Evolutionary conservation across 2,329 filamentous ascomycete genomes (phyloP).

Genomic region (Aspergillus costaricaensis): DNA sequence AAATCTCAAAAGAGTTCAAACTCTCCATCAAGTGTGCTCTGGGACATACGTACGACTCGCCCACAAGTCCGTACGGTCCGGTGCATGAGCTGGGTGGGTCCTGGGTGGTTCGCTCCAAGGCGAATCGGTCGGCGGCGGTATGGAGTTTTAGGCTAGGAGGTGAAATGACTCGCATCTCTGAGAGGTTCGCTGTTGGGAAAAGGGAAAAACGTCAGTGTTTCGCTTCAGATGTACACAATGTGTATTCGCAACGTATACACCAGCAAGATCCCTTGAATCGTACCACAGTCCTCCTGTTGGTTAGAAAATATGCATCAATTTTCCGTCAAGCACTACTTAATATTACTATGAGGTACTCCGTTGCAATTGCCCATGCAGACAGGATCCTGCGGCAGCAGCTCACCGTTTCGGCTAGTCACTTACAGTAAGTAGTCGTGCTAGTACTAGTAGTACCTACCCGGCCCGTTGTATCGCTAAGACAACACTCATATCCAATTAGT

Average conservation of each 20-base stretch:
- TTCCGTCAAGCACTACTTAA: background rate
- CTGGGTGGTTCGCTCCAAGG: conserved; percentile 6
- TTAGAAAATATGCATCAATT: background rate
- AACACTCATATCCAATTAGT: background rate
- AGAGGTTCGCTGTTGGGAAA: background rate
- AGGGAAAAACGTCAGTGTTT: background rate
- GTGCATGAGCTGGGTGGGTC: conserved; percentile 33
- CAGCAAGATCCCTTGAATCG: background rate
- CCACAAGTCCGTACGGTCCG: conserved; percentile 19
- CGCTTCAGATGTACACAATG: background rate
- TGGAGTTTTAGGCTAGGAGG: background rate
- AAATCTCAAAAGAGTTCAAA: background rate
- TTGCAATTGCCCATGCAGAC: background rate
- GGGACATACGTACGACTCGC: conserved; percentile 5
- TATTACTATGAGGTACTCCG: background rate
- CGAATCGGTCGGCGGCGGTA: conserved; percentile 10
- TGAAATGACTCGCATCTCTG: conserved; percentile 25
- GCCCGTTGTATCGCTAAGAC: background rate
- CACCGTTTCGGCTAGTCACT: background rate
- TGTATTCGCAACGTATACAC: background rate
- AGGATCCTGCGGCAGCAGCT: background rate
- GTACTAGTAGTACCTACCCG: background rate
- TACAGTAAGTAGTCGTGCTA: background rate
- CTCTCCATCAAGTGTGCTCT: background rate
- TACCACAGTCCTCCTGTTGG: background rate